phyloP scores from a whole-genome alignment of 208 protist species.

The Trypanosoma brucei region DNA sequence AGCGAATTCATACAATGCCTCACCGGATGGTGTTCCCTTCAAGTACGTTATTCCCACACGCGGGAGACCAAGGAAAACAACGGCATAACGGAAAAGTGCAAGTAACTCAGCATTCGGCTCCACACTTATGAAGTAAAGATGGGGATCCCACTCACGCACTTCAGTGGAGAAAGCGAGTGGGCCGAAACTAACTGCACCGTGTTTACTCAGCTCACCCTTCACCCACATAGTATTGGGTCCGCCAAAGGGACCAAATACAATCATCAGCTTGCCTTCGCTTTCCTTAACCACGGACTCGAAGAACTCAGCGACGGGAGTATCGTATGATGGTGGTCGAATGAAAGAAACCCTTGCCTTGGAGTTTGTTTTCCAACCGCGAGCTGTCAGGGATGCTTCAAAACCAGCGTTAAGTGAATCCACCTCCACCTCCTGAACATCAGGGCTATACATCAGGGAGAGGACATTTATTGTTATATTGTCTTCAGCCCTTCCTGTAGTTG shows the following conservation, averaged over 20 bases:
- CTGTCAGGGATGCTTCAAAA: neutral
- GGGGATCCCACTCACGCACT: neutral
- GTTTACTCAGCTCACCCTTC: neutral
- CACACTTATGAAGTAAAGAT: slow-evolving; percentile 6
- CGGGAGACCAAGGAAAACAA: neutral
- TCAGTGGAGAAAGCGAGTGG: neutral
- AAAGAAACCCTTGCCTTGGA: neutral
- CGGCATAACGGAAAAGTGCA: slow-evolving; percentile 5
- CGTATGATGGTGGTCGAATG: neutral
- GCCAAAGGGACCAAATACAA: slow-evolving; percentile 1
- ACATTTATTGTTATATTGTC: neutral
- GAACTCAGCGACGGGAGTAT: neutral
- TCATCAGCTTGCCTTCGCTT: neutral
- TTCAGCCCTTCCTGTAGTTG: too few relatives aligned
- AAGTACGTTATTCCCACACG: slow-evolving; percentile 9
- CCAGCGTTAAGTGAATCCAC: neutral
- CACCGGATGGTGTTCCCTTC: neutral
- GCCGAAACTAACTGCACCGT: slow-evolving; percentile 3
- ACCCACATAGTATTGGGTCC: neutral
- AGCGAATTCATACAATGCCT: slow-evolving; percentile 1
- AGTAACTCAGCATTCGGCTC: neutral
- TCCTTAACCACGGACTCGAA: neutral
- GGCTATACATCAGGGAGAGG: neutral
- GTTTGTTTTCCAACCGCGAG: neutral
- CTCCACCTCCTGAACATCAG: neutral